Evolutionary conservation across 2,329 filamentous ascomycete genomes (phyloP).

Genomic region (Exophiala viscosa): DNA sequence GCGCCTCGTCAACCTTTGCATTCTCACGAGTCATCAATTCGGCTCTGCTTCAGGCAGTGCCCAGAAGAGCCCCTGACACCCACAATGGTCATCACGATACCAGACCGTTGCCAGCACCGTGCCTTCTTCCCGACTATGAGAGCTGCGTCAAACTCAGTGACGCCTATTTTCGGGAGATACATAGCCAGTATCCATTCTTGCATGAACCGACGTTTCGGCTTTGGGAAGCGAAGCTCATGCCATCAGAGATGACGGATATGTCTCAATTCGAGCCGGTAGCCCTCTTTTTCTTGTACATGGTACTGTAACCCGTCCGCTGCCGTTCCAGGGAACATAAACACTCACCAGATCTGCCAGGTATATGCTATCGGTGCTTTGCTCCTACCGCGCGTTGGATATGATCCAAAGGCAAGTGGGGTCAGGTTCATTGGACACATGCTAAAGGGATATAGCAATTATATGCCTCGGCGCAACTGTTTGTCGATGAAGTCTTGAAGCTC

Average conservation of each 20-base stretch:
- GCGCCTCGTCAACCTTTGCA: slow-evolving; percentile 31
- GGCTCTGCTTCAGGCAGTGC: slow-evolving; percentile 1
- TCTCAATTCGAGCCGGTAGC: slow-evolving; percentile 5
- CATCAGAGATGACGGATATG: neutral
- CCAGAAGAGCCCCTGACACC: neutral
- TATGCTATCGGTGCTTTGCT: slow-evolving; percentile 29
- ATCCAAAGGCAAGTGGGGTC: slow-evolving; percentile 14
- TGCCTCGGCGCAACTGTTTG: slow-evolving; percentile 20
- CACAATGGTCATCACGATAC: neutral
- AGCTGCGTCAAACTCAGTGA: slow-evolving; percentile 21
- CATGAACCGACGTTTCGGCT: slow-evolving; percentile 27
- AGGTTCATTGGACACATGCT: neutral
- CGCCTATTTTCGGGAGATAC: slow-evolving; percentile 29
- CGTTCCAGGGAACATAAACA: neutral
- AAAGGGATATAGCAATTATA: slow-evolving; percentile 19
- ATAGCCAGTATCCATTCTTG: slow-evolving; percentile 30
- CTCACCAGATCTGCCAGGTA: slow-evolving; percentile 21
- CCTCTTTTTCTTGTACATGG: slow-evolving; percentile 29
- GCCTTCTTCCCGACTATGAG: slow-evolving; percentile 20
- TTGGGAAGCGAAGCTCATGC: slow-evolving; percentile 23
- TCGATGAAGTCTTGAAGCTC: slow-evolving; percentile 18
- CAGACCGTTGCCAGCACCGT: slow-evolving; percentile 1
- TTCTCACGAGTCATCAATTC: slow-evolving; percentile 29
- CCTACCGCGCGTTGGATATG: slow-evolving; percentile 17
- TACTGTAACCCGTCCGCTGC: slow-evolving; percentile 5